A percentile compares a stretch with the other conserved stretches of the same genome.
phyloP scores from a whole-genome alignment of 768 basidiomycete genomes.

The Pleurotus djamor region DNA sequence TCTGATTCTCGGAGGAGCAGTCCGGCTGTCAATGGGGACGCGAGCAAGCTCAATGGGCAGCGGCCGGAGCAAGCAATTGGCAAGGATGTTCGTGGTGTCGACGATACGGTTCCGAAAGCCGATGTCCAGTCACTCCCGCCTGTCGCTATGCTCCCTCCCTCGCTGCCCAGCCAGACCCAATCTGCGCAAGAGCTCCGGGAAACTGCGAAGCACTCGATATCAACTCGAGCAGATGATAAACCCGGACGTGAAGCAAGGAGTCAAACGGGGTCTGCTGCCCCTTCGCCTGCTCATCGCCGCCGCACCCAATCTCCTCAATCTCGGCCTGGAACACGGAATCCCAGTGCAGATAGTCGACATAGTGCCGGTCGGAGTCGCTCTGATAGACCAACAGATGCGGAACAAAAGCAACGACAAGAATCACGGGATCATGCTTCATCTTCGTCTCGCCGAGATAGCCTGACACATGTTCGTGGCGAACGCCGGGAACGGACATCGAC shows the following conservation, averaged over 20 bases:
- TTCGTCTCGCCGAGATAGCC: constrained; percentile 44
- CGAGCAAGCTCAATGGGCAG: not conserved
- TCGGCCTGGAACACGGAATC: constrained; percentile 66
- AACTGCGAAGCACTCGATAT: constrained; percentile 69
- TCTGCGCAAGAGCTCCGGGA: constrained; percentile 81
- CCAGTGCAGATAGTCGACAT: constrained; percentile 69
- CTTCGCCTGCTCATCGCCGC: constrained; percentile 60
- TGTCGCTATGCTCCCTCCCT: constrained; percentile 69
- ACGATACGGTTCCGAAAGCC: constrained; percentile 34
- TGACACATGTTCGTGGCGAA: constrained; percentile 52
- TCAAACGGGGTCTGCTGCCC: constrained; percentile 49
- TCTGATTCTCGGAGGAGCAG: not conserved
- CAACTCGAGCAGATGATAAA: constrained; percentile 42
- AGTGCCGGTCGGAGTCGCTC: constrained; percentile 63
- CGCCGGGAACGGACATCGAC: constrained; percentile 38
- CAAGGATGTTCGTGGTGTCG: constrained; percentile 21
- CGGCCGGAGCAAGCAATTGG: not conserved
- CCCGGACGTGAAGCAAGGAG: constrained; percentile 33
- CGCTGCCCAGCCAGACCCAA: constrained; percentile 71
- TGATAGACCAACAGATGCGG: constrained; percentile 46
- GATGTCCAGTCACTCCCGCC: constrained; percentile 30
- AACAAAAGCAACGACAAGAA: constrained; percentile 51
- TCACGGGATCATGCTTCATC: constrained; percentile 35
- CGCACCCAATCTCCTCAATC: constrained; percentile 67
- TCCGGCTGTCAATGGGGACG: constrained; percentile 1